Base-by-base conservation (phyloP, 148 eudicot species). In the Vaccinium corymbosum region DNA sequence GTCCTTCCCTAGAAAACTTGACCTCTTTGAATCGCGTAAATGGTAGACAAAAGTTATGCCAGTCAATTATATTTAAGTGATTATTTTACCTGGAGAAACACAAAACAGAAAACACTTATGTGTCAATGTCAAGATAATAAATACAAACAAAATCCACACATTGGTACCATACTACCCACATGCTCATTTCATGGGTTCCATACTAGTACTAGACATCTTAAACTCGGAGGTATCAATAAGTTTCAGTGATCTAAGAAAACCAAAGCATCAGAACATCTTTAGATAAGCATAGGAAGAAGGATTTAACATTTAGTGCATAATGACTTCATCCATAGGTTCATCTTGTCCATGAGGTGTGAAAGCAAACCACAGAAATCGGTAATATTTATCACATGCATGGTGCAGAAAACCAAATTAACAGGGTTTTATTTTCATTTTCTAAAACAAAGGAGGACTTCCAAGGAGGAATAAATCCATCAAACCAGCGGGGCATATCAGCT, bases 1-100 rank as follows among this genome's bases (percentile, higher is more conserved):
- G 35, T 94, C 94, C 83, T 92, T 88, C 75, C 98, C 98, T 94
- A 84, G 19, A 89, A 89, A 84, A 78, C 49, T 81, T 83, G 49
- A 75, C 32, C 25, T 71, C 32, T 68, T 75, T 32, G 15, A 81
- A 78, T 75, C n/a, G 49, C 53, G 73, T 20, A 49, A 82, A 72
- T 53, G 50, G 22, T 16, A 56, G 55, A 76, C 12, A 46, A 66
- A 55, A 35, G 35, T 81, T 66, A 75, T 51, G 56, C 55, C 7
- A 53, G 13, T 29, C 46, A 7, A 64, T 35, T 13, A 68, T 15
- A 55, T 16, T 81, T 68, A 73, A 48, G 42, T 19, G 51, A 62
- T n/a, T 61, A 49, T 62, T 25, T 48, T 29, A 78, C 75, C 17
- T 13, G 46, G 50, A 50, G 74, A 64, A 64, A 50, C 76, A 83